Evolutionary conservation across 768 basidiomycete species (phyloP).

Genomic region (Leccinum fibrillosum): DNA sequence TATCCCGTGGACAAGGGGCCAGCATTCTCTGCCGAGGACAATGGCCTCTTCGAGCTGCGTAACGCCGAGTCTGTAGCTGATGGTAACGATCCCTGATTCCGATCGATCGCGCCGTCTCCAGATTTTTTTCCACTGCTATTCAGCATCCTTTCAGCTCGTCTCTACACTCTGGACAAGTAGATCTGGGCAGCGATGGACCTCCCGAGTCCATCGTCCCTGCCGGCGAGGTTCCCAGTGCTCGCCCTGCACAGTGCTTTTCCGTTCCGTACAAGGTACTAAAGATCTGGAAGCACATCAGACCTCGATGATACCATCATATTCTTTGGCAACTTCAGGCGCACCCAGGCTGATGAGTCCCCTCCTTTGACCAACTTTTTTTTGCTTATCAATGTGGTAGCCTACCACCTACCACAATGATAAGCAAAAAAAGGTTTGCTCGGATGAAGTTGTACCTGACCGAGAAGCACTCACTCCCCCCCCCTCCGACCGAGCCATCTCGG

Average conservation of each 20-base stretch:
- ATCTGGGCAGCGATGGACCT: background rate
- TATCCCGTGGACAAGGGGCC: background rate
- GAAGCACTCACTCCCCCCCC: too few relatives aligned
- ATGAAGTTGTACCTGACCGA: too few relatives aligned
- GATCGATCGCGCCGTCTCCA: background rate
- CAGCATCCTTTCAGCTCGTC: background rate
- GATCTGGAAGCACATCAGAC: background rate
- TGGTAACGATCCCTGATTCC: background rate
- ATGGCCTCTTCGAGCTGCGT: background rate
- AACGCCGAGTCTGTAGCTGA: background rate
- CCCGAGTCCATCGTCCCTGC: background rate
- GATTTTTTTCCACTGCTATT: background rate
- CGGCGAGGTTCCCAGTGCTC: background rate
- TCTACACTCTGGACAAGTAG: background rate
- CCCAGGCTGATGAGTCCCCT: too few relatives aligned
- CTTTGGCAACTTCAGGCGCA: background rate
- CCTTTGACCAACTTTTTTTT: too few relatives aligned
- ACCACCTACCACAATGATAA: too few relatives aligned
- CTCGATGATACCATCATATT: background rate
- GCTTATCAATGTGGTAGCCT: too few relatives aligned
- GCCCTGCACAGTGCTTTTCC: too few relatives aligned
- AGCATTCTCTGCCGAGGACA: background rate
- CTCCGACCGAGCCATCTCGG: too few relatives aligned
- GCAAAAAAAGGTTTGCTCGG: too few relatives aligned
- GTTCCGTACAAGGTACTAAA: too few relatives aligned